Evolutionary conservation across 139 green algal genomes (phyloP).

Genomic region (Chlamydomonas sphaeroides): DNA sequence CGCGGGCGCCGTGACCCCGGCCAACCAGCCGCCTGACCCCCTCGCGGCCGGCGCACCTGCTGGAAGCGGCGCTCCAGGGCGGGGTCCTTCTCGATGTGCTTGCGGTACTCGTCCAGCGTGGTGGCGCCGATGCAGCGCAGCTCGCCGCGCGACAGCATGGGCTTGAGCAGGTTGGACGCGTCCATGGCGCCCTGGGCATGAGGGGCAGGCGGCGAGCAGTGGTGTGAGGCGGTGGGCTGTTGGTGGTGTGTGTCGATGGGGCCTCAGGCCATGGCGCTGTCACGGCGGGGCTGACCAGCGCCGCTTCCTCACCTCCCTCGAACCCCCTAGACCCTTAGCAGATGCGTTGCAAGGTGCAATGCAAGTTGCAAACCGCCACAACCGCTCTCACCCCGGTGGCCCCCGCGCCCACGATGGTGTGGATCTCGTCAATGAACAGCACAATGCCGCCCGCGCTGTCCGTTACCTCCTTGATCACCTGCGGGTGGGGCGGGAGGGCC

Average conservation of each 20-base stretch:
- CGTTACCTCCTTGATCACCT: conserved; percentile 91
- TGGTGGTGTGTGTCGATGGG: neutral
- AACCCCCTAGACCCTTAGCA: too few species aligned
- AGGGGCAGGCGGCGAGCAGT: neutral
- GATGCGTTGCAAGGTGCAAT: too few species aligned
- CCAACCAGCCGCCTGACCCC: too few species aligned
- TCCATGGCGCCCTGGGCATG: conserved; percentile 94
- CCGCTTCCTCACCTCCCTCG: too few species aligned
- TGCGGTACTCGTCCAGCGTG: conserved; percentile 96
- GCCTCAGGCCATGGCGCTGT: too few species aligned
- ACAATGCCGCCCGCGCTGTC: conserved; percentile 89
- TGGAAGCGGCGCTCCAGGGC: conserved; percentile 96
- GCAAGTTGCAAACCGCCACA: too few species aligned
- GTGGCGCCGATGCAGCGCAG: conserved; percentile 98
- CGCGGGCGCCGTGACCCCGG: too few species aligned
- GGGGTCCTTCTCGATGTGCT: conserved; percentile 99
- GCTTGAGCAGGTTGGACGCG: conserved; percentile 97
- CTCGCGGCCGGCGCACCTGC: too few species aligned
- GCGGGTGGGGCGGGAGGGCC: neutral
- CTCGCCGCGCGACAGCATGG: conserved; percentile 93
- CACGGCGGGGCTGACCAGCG: too few species aligned
- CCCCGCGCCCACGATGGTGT: conserved; percentile 87
- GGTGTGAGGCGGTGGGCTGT: neutral
- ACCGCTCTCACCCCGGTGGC: conserved; percentile 33
- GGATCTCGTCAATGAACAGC: conserved; percentile 99